Conservation (phyloP, 805 yeast genomes). For the Yamadazyma kitorensis region DNA sequence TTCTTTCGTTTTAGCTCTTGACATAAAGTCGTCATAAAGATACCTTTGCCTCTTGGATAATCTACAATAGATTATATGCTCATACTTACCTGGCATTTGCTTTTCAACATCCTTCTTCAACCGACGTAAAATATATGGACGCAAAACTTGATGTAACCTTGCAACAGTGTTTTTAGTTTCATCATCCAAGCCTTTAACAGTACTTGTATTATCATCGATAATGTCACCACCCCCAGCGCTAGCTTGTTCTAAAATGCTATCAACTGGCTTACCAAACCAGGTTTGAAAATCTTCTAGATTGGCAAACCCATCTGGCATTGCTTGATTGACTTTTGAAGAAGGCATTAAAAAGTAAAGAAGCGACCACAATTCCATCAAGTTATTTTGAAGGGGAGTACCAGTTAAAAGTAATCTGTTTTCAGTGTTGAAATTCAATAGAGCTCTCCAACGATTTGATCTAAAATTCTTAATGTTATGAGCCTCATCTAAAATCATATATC, state of each 20-base stretch:
- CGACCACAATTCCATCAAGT: constrained; percentile 95
- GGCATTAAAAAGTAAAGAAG: constrained; percentile 95
- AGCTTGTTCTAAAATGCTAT: constrained; percentile 75
- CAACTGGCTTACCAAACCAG: constrained; percentile 99
- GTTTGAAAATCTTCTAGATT: constrained; percentile 93
- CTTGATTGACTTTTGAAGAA: constrained; percentile 62
- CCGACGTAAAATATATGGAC: constrained; percentile 90
- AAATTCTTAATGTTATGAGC: constrained; percentile 98
- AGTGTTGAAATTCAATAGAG: constrained; percentile 88
- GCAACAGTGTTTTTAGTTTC: constrained; percentile 85
- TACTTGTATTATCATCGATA: constrained; percentile 36
- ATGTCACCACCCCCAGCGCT: constrained; percentile 48
- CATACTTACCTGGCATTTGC: constrained; percentile 98
- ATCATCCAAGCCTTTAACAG: constrained; percentile 48
- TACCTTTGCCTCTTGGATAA: constrained; percentile 89
- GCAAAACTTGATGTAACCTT: constrained; percentile 85
- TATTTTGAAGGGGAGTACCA: constrained; percentile 97
- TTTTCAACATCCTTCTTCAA: constrained; percentile 95
- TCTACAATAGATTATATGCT: constrained; percentile 89
- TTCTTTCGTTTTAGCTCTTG: constrained; percentile 91
- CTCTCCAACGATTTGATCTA: constrained; percentile 96
- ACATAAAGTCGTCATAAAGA: constrained; percentile 94
- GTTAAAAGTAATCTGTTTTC: constrained; percentile 83
- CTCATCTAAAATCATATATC: constrained; percentile 94
- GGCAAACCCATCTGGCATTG: constrained; percentile 95